phyloP scores from a whole-genome alignment of 2,329 filamentous ascomycete genomes.

The Escovopsis weberi region DNA sequence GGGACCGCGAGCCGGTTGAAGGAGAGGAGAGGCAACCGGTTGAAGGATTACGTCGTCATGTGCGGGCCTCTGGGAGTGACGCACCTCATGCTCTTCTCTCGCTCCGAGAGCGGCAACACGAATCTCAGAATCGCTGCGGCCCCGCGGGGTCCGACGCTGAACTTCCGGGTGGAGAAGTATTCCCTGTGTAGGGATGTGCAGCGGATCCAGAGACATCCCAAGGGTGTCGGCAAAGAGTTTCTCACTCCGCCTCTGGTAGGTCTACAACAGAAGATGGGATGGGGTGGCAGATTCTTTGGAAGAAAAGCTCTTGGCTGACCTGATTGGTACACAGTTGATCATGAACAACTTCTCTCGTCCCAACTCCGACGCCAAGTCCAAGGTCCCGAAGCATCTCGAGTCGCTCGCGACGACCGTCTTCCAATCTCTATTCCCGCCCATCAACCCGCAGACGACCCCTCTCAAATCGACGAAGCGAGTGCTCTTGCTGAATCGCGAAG shows the following conservation, averaged over 20 bases:
- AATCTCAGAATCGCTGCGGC: slow-evolving; percentile 80
- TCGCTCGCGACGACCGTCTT: slow-evolving; percentile 86
- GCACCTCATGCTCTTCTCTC: slow-evolving; percentile 84
- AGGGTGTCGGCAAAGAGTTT: slow-evolving; percentile 73
- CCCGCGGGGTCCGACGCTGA: slow-evolving; percentile 79
- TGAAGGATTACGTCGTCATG: slow-evolving; percentile 92
- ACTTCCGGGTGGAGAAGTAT: slow-evolving; percentile 92
- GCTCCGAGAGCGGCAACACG: slow-evolving; percentile 78
- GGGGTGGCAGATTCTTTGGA: too few species aligned
- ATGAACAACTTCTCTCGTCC: slow-evolving; percentile 93
- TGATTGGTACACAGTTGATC: slow-evolving; percentile 45
- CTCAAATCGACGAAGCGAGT: slow-evolving; percentile 87
- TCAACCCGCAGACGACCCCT: slow-evolving; percentile 81
- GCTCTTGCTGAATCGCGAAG: slow-evolving; percentile 75
- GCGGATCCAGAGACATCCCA: slow-evolving; percentile 68
- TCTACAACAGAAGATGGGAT: neutral
- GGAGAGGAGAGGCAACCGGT: slow-evolving; percentile 74
- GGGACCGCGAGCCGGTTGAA: slow-evolving; percentile 80
- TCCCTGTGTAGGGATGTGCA: slow-evolving; percentile 85
- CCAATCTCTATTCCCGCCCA: slow-evolving; percentile 89
- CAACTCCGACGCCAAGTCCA: slow-evolving; percentile 41
- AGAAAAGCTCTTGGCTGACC: slow-evolving; percentile 12
- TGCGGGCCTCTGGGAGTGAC: slow-evolving; percentile 85
- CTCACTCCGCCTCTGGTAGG: slow-evolving; percentile 65
- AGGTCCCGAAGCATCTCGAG: slow-evolving; percentile 88